A percentile compares a stretch with the other conserved stretches of the same genome.
Conservation (phyloP, 306 rosid species). For the Malus fusca region DNA sequence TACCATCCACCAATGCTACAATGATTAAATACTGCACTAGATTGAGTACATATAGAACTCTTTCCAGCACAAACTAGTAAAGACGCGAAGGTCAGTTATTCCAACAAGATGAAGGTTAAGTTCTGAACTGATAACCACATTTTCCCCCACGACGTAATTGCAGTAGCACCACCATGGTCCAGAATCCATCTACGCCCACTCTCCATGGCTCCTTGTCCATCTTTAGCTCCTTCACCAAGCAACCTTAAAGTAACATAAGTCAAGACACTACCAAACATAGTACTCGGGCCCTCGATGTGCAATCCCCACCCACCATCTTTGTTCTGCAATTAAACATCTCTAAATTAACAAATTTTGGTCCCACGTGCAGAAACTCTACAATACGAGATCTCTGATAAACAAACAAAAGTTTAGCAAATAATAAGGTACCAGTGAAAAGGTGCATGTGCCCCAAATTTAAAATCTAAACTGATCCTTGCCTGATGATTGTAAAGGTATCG, state of each 20-base stretch:
- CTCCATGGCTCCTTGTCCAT: constrained; percentile 60
- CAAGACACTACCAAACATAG: constrained; percentile 84
- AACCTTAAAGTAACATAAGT: constrained; percentile 55
- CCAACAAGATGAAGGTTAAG: constrained; percentile 16
- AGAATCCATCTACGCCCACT: constrained; percentile 67
- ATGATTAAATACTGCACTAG: neutral
- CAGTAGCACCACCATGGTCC: constrained; percentile 72
- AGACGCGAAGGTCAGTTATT: constrained; percentile 5
- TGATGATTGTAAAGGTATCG: constrained; percentile 84
- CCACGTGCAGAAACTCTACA: neutral
- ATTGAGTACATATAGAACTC: neutral
- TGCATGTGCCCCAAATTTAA: neutral
- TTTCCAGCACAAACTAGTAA: neutral
- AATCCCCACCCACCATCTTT: constrained; percentile 97
- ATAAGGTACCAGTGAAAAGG: neutral
- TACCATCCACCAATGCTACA: constrained; percentile 5
- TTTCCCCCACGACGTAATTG: constrained; percentile 84
- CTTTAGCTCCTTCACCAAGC: constrained; percentile 80
- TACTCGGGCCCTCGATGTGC: constrained; percentile 85
- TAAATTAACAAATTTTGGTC: neutral
- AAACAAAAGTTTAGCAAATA: neutral
- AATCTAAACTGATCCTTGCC: constrained; percentile 23
- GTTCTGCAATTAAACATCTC: constrained; percentile 45
- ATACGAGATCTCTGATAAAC: neutral
- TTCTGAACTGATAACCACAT: constrained; percentile 90